A percentile compares a stretch with the other conserved stretches of the same genome.
Conservation (phyloP, 176 grass and related monocot genomes). For the Thalia dealbata region DNA sequence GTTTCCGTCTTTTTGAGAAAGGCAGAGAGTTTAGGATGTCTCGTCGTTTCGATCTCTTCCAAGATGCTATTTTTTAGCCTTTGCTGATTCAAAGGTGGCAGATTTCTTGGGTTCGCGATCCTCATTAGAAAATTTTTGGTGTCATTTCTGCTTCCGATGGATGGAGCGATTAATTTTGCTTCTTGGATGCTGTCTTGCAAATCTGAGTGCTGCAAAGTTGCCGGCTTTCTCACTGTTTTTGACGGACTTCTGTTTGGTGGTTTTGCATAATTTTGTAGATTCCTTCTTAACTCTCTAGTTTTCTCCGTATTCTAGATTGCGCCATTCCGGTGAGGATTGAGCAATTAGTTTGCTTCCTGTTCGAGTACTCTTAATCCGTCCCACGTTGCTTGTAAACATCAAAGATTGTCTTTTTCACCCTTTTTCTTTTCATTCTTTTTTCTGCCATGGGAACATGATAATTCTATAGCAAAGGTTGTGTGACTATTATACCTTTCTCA, state of each 20-base stretch:
- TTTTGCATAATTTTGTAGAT: too few relatives aligned
- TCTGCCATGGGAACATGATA: not conserved
- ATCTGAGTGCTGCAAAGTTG: slow-evolving; percentile 33
- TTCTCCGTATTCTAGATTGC: not conserved
- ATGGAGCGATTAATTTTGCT: not conserved
- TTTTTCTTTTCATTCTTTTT: not conserved
- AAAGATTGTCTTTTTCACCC: not conserved
- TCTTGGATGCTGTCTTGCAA: slow-evolving; percentile 53
- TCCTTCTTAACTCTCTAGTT: not conserved
- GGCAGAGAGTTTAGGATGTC: not conserved
- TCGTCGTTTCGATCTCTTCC: not conserved
- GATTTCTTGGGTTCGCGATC: not conserved
- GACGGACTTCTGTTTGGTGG: not conserved
- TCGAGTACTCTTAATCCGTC: slow-evolving; percentile 29
- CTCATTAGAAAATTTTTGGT: not conserved
- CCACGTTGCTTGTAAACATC: not conserved
- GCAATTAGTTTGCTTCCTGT: slow-evolving; percentile 44
- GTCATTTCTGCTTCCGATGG: not conserved
- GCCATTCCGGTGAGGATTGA: not conserved
- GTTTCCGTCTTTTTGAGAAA: not conserved
- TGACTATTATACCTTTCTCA: not conserved
- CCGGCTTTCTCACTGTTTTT: not conserved
- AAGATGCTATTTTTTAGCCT: not conserved
- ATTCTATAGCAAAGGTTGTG: too few relatives aligned
- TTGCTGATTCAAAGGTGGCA: not conserved